Percentiles rank a stretch among this genome's conserved stretches.
These are phyloP conservation scores for Xylariales sp. DNA, from an alignment of 2,329 filamentous ascomycete genomes.

Conservation along the genomic window DNA sequence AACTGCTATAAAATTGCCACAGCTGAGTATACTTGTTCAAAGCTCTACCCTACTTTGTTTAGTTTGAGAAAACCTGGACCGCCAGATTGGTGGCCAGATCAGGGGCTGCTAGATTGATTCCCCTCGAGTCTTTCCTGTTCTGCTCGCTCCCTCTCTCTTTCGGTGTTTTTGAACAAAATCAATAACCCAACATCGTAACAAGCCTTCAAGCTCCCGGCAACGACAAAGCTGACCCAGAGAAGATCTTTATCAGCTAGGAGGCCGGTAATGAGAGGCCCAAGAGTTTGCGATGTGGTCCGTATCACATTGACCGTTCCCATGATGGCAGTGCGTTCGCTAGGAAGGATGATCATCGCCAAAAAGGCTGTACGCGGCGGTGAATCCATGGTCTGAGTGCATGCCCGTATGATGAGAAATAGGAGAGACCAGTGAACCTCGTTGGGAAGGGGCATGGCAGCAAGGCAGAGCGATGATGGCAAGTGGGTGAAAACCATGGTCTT, in stretches of 20 bases:
- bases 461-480: slow-evolving; percentile 62
- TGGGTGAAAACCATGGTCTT: slow-evolving; percentile 76
- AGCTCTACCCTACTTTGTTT: too few relatives aligned
- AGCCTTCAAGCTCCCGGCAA: slow-evolving; percentile 60
- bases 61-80: too few relatives aligned
- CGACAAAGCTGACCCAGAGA: slow-evolving; percentile 60
- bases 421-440: slow-evolving; percentile 48
- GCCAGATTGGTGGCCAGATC: too few relatives aligned
- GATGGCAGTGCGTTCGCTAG: slow-evolving; percentile 64
- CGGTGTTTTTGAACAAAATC: slow-evolving; percentile 35
- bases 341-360: slow-evolving; percentile 58
- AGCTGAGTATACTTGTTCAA: too few relatives aligned
- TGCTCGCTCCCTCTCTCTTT: slow-evolving; percentile 9
- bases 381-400: slow-evolving; percentile 65
- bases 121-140: not conserved
- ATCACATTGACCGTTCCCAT: slow-evolving; percentile 68
- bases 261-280: slow-evolving; percentile 63
- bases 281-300: slow-evolving; percentile 59
- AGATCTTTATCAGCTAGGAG: slow-evolving; percentile 48
- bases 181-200: slow-evolving; percentile 57
- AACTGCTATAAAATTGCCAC: too few relatives aligned
- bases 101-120: not conserved
- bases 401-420: slow-evolving; percentile 56
- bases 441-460: slow-evolving; percentile 59
- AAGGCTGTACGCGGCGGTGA: slow-evolving; percentile 67